Evolutionary conservation across 176 grass and related monocot species (phyloP).

Genomic region (Poa annua): DNA sequence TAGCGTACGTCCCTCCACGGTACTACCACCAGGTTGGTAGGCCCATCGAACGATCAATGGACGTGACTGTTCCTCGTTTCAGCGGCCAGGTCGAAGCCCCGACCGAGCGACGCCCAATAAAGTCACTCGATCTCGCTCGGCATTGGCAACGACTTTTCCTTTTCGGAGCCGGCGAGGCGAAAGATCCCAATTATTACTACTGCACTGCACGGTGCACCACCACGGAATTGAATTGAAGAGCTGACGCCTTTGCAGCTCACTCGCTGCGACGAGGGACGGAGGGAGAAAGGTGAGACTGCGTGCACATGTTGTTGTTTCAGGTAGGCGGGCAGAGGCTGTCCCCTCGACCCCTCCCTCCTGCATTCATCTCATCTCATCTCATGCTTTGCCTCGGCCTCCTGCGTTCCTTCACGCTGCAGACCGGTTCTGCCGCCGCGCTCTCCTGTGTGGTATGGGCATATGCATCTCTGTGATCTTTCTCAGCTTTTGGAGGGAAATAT

Average conservation of each 20-base stretch:
- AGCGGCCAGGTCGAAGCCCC: neutral
- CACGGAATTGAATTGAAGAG: neutral
- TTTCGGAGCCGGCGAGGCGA: conserved; percentile 25
- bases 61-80: neutral
- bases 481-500: neutral
- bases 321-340: neutral
- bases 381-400: neutral
- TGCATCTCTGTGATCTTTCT: no score
- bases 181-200: conserved; percentile 24
- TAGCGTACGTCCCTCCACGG: no score
- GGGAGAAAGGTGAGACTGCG: neutral
- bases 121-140: neutral
- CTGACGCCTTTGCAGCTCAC: no score
- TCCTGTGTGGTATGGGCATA: neutral
- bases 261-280: no score
- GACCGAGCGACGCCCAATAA: conserved; percentile 9
- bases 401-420: conserved; percentile 7
- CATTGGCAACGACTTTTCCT: neutral
- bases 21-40: no score
- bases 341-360: conserved; percentile 14
- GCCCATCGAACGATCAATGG: neutral
- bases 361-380: neutral
- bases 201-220: no score
- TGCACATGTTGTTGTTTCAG: conserved; percentile 24
- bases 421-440: neutral